These are phyloP conservation scores for Lumnitzera racemosa DNA, from an alignment of 345 rosid species.

Conservation along the genomic window DNA sequence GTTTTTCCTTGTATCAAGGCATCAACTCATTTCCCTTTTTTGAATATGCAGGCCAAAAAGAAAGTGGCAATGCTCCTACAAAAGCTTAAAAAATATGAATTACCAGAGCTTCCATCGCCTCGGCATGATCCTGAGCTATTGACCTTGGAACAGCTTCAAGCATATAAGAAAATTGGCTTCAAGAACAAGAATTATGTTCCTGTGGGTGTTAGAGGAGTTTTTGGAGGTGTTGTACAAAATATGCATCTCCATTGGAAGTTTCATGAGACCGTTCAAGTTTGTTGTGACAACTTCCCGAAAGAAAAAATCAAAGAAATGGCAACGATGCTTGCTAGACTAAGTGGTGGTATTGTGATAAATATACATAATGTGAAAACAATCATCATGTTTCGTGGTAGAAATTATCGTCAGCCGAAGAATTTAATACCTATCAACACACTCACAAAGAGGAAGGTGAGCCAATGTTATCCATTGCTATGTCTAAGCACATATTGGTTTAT, in stretches of 20 bases:
- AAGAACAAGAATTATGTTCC: conserved; percentile 89
- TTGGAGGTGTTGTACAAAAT: conserved; percentile 96
- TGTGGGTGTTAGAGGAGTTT: conserved; percentile 97
- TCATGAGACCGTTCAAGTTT: conserved; percentile 97
- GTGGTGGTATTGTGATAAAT: conserved; percentile 86
- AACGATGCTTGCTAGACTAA: conserved; percentile 74
- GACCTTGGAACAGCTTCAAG: conserved; percentile 76
- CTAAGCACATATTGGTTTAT: too few species aligned
- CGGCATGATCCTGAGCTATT: conserved; percentile 90
- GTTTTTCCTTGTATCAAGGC: too few species aligned
- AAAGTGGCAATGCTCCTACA: conserved; percentile 84
- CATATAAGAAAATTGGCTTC: conserved; percentile 81
- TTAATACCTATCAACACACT: conserved; percentile 92
- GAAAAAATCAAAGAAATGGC: conserved; percentile 98
- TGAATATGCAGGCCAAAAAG: conserved; percentile 70
- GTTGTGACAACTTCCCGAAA: conserved; percentile 89
- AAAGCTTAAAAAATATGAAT: conserved; percentile 89
- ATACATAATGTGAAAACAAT: conserved; percentile 85
- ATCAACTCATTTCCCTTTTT: neutral
- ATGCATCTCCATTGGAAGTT: conserved; percentile 99
- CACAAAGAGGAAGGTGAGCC: conserved; percentile 82
- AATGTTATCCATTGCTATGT: too few species aligned
- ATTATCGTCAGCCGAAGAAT: conserved; percentile 91
- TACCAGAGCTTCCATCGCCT: conserved; percentile 82
- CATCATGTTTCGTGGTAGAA: conserved; percentile 96